Percentiles rank a stretch among this genome's conserved stretches.
phyloP scores from a whole-genome alignment of 768 basidiomycete species.

The Scleroderma bovista region DNA sequence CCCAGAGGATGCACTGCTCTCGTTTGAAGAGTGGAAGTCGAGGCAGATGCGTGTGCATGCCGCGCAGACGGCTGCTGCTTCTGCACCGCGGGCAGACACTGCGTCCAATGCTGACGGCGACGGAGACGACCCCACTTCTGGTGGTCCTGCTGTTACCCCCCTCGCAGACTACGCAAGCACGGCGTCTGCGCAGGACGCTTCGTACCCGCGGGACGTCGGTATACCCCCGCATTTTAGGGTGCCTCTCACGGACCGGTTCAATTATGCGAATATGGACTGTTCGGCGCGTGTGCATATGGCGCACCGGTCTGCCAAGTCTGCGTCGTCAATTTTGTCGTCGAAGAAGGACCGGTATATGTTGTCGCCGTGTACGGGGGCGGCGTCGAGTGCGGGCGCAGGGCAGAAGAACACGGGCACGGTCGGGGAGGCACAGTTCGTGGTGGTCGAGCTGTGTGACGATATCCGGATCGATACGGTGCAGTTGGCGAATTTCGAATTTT shows the following conservation, averaged over 20 bases:
- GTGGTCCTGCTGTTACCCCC: not conserved
- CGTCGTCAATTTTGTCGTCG: conserved; percentile 77
- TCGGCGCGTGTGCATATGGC: conserved; percentile 86
- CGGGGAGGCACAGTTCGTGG: conserved; percentile 61
- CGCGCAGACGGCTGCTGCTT: conserved; percentile 22
- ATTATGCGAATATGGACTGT: conserved; percentile 91
- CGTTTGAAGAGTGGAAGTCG: conserved; percentile 87
- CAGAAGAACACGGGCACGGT: too few relatives aligned
- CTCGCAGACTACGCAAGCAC: conserved; percentile 7
- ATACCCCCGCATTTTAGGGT: conserved; percentile 62
- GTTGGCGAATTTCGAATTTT: conserved; percentile 96
- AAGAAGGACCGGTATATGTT: conserved; percentile 97
- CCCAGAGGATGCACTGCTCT: conserved; percentile 59
- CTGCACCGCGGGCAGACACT: conserved; percentile 4
- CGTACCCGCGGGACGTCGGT: conserved; percentile 13
- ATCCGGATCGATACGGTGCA: conserved; percentile 95
- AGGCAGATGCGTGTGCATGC: conserved; percentile 48
- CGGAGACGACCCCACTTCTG: conserved; percentile 2
- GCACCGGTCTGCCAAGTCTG: conserved; percentile 76
- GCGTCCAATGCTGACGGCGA: too few relatives aligned
- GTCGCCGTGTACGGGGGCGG: conserved; percentile 87
- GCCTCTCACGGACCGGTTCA: conserved; percentile 82
- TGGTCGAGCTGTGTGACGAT: conserved; percentile 96
- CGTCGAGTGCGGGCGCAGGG: too few relatives aligned
- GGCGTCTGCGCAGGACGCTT: conserved; percentile 10